Evolutionary conservation across 805 yeast species (phyloP), one percentile per base, ranked within the genome.

Genomic region (Sungouiozyma intestinalis): DNA sequence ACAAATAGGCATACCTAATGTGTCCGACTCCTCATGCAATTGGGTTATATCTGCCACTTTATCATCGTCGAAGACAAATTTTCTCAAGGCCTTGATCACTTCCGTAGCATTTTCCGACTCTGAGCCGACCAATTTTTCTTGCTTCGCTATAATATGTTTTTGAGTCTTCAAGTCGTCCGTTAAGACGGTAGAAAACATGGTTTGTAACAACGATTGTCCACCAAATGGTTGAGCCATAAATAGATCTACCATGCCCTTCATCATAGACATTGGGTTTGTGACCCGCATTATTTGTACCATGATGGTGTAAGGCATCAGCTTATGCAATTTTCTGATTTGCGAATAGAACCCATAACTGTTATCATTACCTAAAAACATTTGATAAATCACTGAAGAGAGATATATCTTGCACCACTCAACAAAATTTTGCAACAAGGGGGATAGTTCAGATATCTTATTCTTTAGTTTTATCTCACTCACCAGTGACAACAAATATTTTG

Each of bases 241-340:
- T 45, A 90, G 58, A 52, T 86, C 96, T 31, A 88, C 73, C 58
- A 90, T 65, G 17, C 80, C 76, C 46, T 87, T 83, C 66, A 85
- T 77, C 20, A 90, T 78, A 35, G 81, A 75, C 63, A 87, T 76
- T 2, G 98, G 97, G 55, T 90, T 90, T 0, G 97, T 85, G 45
- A 81, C 77, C 54, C 78, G 73, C 54, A 92, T 62, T 17, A 90
- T 81, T 16, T 85, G 84, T 35, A 79, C 79, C 60, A 88, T 75
- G 31, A 90, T 57, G 1, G 73, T 65, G 59, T 90, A 92, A 0
- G 97, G 98, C 65, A 90, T 76, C 45, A 85, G 55, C 27, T 71
- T 64, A 63, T 90, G 96, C 33, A 92, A 64, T 44, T 80, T 74
- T 48, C 77, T 76, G 27, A 83, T 65, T 54, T 85, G 86, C 11